Conservation (phyloP, 2,329 filamentous ascomycete species). For the Apiospora arundinis region DNA sequence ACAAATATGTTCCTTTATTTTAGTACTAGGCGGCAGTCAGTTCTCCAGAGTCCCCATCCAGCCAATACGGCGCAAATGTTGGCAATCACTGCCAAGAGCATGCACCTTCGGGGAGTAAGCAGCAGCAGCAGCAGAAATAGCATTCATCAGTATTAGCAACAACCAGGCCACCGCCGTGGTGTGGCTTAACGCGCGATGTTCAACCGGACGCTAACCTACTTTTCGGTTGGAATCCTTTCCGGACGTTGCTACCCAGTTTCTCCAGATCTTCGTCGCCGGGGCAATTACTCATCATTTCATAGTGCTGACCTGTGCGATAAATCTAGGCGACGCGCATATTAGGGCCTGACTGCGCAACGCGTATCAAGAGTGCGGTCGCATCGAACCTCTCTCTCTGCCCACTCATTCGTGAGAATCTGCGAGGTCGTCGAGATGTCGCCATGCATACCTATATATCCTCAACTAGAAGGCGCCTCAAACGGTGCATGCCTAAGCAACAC, state of each 20-base stretch:
- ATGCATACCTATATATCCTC: not conserved
- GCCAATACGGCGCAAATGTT: too few species aligned
- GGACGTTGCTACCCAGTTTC: not conserved
- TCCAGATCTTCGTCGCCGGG: not conserved
- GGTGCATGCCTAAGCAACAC: not conserved
- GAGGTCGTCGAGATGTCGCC: not conserved
- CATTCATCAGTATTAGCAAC: not conserved
- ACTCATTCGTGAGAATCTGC: not conserved
- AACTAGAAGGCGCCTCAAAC: not conserved
- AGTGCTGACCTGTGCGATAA: not conserved
- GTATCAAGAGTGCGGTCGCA: not conserved
- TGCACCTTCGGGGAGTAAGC: not conserved
- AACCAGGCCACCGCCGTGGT: too few species aligned
- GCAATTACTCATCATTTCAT: not conserved
- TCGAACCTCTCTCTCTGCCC: not conserved
- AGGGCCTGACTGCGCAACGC: not conserved
- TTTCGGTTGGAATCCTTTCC: not conserved
- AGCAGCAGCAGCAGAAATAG: not conserved
- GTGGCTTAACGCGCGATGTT: not conserved
- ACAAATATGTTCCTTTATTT: too few species aligned
- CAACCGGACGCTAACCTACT: not conserved
- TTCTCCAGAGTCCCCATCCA: too few species aligned
- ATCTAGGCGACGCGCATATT: not conserved
- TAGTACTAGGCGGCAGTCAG: too few species aligned
- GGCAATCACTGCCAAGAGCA: not conserved